A percentile compares a stretch with the other conserved stretches of the same genome.
Conservation (phyloP, 345 rosid species). For the Rubroshorea leprosula region DNA sequence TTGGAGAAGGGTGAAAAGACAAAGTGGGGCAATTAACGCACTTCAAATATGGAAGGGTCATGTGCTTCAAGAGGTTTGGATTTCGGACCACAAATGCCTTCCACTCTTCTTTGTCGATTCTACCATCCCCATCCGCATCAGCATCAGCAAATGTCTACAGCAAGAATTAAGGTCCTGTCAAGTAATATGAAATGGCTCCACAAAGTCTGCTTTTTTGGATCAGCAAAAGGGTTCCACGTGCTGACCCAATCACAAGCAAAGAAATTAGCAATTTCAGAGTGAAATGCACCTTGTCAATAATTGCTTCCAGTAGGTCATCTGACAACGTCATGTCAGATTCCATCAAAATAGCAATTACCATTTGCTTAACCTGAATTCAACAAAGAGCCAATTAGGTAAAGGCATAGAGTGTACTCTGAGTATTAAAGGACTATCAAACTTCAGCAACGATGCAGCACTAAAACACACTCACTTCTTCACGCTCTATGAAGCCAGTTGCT, state of each 20-base stretch:
- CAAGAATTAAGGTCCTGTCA: not conserved
- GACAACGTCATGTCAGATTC: slow-evolving; percentile 43
- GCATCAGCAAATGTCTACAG: slow-evolving; percentile 76
- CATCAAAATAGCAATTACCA: slow-evolving; percentile 46
- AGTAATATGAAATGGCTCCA: not conserved
- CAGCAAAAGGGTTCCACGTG: too few species aligned
- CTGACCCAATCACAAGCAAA: too few species aligned
- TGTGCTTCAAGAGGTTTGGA: slow-evolving; percentile 63
- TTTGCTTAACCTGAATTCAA: slow-evolving; percentile 45
- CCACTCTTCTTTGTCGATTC: slow-evolving; percentile 62
- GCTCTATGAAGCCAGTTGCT: slow-evolving; percentile 50
- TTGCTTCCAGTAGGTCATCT: slow-evolving; percentile 37
- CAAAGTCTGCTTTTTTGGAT: too few species aligned
- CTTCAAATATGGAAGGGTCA: slow-evolving; percentile 80
- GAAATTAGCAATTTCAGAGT: not conserved
- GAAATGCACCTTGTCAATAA: slow-evolving; percentile 37
- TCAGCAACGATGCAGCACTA: too few species aligned
- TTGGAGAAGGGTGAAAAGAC: too few species aligned
- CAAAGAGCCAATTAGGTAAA: not conserved
- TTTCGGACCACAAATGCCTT: slow-evolving; percentile 44
- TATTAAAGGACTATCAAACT: too few species aligned
- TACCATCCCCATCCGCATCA: slow-evolving; percentile 61
- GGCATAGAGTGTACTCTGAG: too few species aligned
- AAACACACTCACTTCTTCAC: slow-evolving; percentile 44
- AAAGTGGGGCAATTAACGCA: slow-evolving; percentile 15